Base-by-base conservation (phyloP, 169 alveolate genomes). In the Miamiensis avidus region DNA sequence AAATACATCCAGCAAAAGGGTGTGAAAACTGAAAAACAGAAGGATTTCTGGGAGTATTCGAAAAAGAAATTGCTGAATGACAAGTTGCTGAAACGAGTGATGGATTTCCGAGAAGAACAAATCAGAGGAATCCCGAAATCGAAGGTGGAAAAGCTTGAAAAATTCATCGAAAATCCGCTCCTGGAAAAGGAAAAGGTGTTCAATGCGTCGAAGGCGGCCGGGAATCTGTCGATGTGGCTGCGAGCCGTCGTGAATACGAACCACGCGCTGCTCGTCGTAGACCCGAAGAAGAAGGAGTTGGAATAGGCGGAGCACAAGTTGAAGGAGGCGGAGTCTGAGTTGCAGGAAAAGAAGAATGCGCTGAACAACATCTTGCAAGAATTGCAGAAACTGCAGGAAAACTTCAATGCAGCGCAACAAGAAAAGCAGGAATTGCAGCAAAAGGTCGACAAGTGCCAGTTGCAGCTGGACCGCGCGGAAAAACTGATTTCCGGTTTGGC, bases 1-100 rank as follows among this genome's bases (percentile, higher is more conserved):
- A 25, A 91, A 87, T 79, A 90, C 90, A 77, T 95, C 27, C 75
- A 88, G 11, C 93, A 93, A 29, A 95, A 93, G 27, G 93, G 95
- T 27, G 96, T 94, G 29, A 95, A 96, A 27, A 92, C 85, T 78
- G 96, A 94, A 69, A 95, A 90, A 74, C 82, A 89, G 69, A 91
- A 91, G 72, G 96, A 95, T 86, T 95, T 92, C 86, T 97, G 98
- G 97, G 97, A 89, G 75, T 97, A 97, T 31, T 93, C 97, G 29
- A 94, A 96, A 90, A 96, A 96, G 88, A 89, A 94, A 87, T 89
- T 97, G 65, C 91, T 96, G 34, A 93, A 95, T 30, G 95, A 93
- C 72, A 81, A 94, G 65, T 83, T 94, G 25, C 84, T 89, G 75
- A 87, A 91, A 86, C 86, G 89, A 89, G 82, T 85, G 86, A 69